Evolutionary conservation across 768 basidiomycete genomes (phyloP), one percentile per base, ranked within the genome.

Genomic region (Asterophora lycoperdoides): DNA sequence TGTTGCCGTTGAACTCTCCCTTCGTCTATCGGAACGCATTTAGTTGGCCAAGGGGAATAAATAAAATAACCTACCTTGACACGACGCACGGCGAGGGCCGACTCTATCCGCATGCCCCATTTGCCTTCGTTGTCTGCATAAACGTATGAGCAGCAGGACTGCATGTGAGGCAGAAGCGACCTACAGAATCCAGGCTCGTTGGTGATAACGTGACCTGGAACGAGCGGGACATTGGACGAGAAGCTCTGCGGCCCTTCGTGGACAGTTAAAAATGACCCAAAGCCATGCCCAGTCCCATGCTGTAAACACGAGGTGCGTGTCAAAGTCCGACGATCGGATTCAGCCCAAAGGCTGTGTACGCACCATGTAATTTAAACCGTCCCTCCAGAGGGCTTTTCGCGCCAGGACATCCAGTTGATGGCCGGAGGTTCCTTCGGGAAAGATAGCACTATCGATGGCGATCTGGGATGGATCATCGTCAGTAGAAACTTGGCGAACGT

Each of bases 71-170:
- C 56, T 63, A 77, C 73, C 77, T 68, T 80, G 60, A 71, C 79
- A 42, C 78, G 79, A 53, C 80, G 78, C 35, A 96, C 91, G 32
- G 78, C 71, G 23, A 94, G 69, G 10, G 90, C 86, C 41, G 87
- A 91, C 67, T 99, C 96, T 41, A 93, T 91, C 5, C 96, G 81
- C 65, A 99, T 84, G 4, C 96, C 96, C 77, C 83, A 98, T 54
- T 79, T 75, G 11, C 84, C 83, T 44, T 84, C 83, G 26, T 81
- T 76, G 64, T 94, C 88, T 84, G 60, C 41, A 47, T 41, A 46
- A 32, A 20, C 40, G 34, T 8, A 52, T 57, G 51, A 59, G 52
- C 44, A 53, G 37, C 44, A 41, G 39, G 42, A 46, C 32, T 33
- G 29, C 26, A 34, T 46, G 52, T 18, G 38, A 48, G 36, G 37